Evolutionary conservation across 2,329 filamentous ascomycete species (phyloP).

Genomic region (Cladobotryum protrusum): DNA sequence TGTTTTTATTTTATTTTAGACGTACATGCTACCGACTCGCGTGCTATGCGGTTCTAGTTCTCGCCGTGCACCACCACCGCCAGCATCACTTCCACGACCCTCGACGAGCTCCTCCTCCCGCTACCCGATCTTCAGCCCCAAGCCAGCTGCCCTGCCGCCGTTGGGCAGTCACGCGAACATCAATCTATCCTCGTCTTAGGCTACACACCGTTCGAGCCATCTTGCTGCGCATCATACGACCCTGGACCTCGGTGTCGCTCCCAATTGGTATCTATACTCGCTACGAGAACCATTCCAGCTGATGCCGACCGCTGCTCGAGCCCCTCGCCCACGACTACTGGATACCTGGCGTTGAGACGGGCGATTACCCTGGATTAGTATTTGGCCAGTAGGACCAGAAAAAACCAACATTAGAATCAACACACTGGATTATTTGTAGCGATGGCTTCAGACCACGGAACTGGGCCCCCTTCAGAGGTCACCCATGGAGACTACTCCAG

Average conservation of each 20-base stretch:
- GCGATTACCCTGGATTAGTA: slow-evolving; percentile 16
- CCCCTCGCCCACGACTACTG: slow-evolving; percentile 27
- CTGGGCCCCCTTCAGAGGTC: slow-evolving; percentile 34
- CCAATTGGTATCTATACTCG: slow-evolving; percentile 24
- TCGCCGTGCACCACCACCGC: slow-evolving; percentile 12
- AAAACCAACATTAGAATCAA: slow-evolving; percentile 8
- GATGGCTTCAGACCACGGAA: slow-evolving; percentile 45
- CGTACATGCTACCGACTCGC: slow-evolving; percentile 9
- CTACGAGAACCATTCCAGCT: slow-evolving; percentile 20
- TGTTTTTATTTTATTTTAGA: too few species aligned
- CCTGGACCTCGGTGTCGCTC: slow-evolving; percentile 3
- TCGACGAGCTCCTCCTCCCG: slow-evolving; percentile 18
- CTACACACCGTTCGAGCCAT: slow-evolving; percentile 13
- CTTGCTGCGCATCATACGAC: slow-evolving; percentile 15
- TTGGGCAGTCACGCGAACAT: slow-evolving; percentile 25
- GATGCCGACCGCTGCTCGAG: slow-evolving; percentile 31
- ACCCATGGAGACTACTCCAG: slow-evolving; percentile 25
- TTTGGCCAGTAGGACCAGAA: slow-evolving; percentile 20
- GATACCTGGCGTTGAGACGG: slow-evolving; percentile 27
- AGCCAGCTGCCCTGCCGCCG: slow-evolving; percentile 7
- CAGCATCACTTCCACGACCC: slow-evolving; percentile 23
- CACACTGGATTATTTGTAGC: slow-evolving; percentile 21
- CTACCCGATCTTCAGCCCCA: slow-evolving; percentile 9
- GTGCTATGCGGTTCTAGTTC: slow-evolving; percentile 14
- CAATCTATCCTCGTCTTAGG: slow-evolving; percentile 15